phyloP scores from a whole-genome alignment of 345 rosid species.

The Ricinus communis region DNA sequence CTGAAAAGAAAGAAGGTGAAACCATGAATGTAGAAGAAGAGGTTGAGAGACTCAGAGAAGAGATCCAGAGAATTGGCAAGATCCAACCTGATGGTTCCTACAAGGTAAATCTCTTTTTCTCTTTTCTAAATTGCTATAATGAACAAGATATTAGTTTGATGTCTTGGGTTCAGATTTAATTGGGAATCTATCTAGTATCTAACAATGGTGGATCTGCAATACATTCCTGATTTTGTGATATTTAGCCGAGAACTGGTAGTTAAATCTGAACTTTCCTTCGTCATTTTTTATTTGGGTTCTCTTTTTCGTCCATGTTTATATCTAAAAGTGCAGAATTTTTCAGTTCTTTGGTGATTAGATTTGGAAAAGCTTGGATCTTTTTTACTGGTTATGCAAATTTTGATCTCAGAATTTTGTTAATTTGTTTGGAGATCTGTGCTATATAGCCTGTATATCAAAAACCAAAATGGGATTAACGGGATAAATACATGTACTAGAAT shows the following conservation, averaged over 20 bases:
- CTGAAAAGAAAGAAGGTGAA: slow-evolving; percentile 5
- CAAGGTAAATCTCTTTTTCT: slow-evolving; percentile 45
- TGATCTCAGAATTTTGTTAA: too few species aligned
- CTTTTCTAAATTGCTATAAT: neutral
- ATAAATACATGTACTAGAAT: too few species aligned
- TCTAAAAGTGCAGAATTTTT: neutral
- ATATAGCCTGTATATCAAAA: too few species aligned
- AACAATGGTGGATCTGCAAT: slow-evolving; percentile 11
- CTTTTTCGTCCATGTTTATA: neutral
- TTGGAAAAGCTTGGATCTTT: too few species aligned
- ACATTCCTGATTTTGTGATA: neutral
- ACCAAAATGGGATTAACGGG: too few species aligned
- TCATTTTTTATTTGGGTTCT: too few species aligned
- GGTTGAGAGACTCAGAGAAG: slow-evolving; percentile 74
- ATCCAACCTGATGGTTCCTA: slow-evolving; percentile 82
- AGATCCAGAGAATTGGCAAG: slow-evolving; percentile 78
- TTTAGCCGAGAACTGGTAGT: neutral
- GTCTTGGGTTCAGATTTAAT: neutral
- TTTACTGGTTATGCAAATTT: too few species aligned
- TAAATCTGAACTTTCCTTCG: too few species aligned
- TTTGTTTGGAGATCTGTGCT: too few species aligned
- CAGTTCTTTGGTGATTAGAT: too few species aligned
- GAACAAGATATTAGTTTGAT: neutral
- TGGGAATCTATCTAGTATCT: neutral
- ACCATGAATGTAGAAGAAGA: slow-evolving; percentile 92